Base-by-base conservation (phyloP, 352 stramenopile species). In the Pythium rishiriense region DNA sequence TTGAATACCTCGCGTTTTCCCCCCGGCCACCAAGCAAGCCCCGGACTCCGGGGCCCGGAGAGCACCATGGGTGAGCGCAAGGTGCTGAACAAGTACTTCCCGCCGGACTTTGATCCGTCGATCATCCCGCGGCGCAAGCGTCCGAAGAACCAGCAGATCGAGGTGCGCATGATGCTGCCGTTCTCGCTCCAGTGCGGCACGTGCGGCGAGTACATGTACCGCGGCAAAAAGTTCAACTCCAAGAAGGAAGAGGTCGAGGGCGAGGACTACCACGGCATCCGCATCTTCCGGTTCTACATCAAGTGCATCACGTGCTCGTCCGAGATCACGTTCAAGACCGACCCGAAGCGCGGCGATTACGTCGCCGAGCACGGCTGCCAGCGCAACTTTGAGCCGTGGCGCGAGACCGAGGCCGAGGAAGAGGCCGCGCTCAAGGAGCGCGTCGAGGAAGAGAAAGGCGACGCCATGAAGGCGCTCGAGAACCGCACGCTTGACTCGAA, bases 41-140 rank as follows among this genome's bases (percentile, higher is more conserved):
- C 4, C 9, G 11, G 17, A 57, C 7, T 4, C n/a, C n/a, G n/a
- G n/a, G n/a, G 42, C 26, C 22, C 58, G 8, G n/a, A 21, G 28
- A 59, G 11, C 19, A 81, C 19, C 58, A 99, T 99, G 98, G 98
- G 97, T 69, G 98, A 99, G 83, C 93, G 98, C 63, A 99, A 99
- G 83, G 97, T 99, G 52, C 79, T 99, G 26, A 99, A 99, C 87
- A 99, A 99, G 78, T 99, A 99, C 82, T 98, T 99, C 82, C 97
- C 97, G 12, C 87, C 97, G 68, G 97, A 99, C 80, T 99, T 99
- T 73, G 98, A 99, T 85, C 96, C 97, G 55, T 91, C 87, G 62
- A 84, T 99, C 50, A 86, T 99, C 53, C 97, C 96, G 9, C 81
- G 90, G 11, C 83, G 88, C 28, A 98, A 98, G 75, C 95, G 93